Base-by-base conservation (phyloP, 2,329 filamentous ascomycete species). In the Botrytis sinoallii region DNA sequence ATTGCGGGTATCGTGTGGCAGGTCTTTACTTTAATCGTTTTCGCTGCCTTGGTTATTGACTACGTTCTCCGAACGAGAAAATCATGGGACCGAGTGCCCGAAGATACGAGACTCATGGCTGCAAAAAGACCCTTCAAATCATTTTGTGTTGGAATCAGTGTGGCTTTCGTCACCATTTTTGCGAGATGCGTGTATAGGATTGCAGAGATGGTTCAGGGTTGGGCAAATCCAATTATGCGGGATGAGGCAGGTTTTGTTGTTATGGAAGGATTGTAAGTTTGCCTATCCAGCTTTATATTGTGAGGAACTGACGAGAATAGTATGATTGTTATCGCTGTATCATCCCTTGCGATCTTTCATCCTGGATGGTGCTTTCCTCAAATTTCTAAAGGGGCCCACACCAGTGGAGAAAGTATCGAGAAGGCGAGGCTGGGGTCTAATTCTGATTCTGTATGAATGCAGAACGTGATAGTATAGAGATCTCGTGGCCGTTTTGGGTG, bases 221-320 rank as follows among this genome's bases (percentile, higher is more conserved):
- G 89, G 88, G 87, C 87, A 16, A 90, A 89, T 81, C 79, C 84
- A 25, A 87, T 91, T 79, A 91, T 91, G 88, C 87, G 89, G 76
- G 85, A 90, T 80, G 84, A 91, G 82, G 82, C 84, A 63, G 86
- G 85, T 29, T 91, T 91, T 77, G 84, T 90, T 74, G 85, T 87
- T 20, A 84, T 91, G 57, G 89, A 91, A 77, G 83, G 85, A 75
- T 84, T 84, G 85, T 86, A 77, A 80, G 81, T 81, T 52, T 29
- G 22, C 32, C 16, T 32, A 0, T 35, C 4, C 9, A 20, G 8
- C 44, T 22, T 25, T 3, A 29, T 16, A 16, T 52, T 7, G 7
- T 35, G n/a, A 29, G 63, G 65, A 72, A 29, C 35, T 57, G 70
- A 57, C 35, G 18, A 48, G 9, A 10, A 7, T 52, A 77, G 77